Percentiles rank a stretch among this genome's conserved stretches.
phyloP scores from a whole-genome alignment of 345 rosid genomes.

The Euphorbia tirucalli region DNA sequence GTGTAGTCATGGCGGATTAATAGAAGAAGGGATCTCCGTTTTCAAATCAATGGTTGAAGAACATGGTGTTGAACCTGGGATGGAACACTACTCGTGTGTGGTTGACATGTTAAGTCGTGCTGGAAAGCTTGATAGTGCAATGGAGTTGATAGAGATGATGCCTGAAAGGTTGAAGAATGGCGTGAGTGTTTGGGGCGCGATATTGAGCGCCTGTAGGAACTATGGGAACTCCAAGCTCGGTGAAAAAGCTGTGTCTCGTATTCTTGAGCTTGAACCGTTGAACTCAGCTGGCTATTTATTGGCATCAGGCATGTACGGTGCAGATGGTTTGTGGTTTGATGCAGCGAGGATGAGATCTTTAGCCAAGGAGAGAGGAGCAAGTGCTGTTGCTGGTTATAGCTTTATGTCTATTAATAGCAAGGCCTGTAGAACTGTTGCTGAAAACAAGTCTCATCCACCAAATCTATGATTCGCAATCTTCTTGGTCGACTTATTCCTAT shows the following conservation, averaged over 20 bases:
- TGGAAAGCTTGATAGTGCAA: conserved; percentile 52
- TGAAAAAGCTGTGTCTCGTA: conserved; percentile 31
- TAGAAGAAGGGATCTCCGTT: conserved; percentile 52
- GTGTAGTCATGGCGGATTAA: conserved; percentile 71
- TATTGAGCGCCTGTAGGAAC: conserved; percentile 59
- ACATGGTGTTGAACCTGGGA: conserved; percentile 31
- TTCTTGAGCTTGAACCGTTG: conserved; percentile 58
- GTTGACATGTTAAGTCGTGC: conserved; percentile 72
- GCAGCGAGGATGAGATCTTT: conserved; percentile 50
- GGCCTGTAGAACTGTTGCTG: too few relatives aligned
- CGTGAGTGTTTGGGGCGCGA: conserved; percentile 65
- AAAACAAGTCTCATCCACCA: too few relatives aligned
- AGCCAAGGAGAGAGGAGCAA: conserved; percentile 48
- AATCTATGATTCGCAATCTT: too few relatives aligned
- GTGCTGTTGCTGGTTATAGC: conserved; percentile 55
- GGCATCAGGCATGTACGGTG: conserved; percentile 53
- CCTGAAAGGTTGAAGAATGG: conserved; percentile 38
- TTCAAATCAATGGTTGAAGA: conserved; percentile 55
- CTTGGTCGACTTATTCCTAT: too few relatives aligned
- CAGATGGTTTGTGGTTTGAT: conserved; percentile 46
- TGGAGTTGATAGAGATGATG: conserved; percentile 46
- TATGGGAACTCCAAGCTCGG: conserved; percentile 36
- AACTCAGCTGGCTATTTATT: conserved; percentile 57
- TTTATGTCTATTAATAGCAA: conserved; percentile 39
- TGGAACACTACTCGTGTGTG: conserved; percentile 63